A percentile compares a stretch with the other conserved stretches of the same genome.
Evolutionary conservation across 2,329 filamentous ascomycete species (phyloP).

Genomic region (Penicillium polonicum): DNA sequence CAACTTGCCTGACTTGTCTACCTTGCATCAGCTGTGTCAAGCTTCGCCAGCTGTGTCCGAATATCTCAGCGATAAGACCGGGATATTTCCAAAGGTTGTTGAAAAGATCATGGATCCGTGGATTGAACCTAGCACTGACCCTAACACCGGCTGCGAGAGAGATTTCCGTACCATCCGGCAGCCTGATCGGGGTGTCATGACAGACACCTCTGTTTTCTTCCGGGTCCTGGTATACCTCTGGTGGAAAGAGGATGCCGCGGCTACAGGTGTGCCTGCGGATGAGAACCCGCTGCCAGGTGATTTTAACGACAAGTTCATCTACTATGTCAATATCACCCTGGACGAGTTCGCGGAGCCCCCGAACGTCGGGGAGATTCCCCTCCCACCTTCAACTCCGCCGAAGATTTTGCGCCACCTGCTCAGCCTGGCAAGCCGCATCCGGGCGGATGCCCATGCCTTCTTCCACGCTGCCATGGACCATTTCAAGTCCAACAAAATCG

Average conservation of each 20-base stretch:
- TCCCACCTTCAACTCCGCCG: neutral
- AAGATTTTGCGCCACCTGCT: neutral
- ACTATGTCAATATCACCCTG: fast-evolving
- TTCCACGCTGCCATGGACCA: neutral
- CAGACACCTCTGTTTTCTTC: neutral
- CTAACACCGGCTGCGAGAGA: no score
- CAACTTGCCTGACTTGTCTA: neutral
- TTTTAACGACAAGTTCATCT: neutral
- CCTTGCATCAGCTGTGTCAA: neutral
- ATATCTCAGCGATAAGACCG: neutral
- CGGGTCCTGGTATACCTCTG: neutral
- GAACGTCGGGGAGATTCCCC: neutral
- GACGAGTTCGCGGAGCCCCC: neutral
- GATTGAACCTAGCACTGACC: no score
- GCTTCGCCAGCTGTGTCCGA: neutral
- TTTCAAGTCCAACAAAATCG: neutral
- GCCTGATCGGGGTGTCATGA: neutral
- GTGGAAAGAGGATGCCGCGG: neutral
- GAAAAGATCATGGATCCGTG: neutral
- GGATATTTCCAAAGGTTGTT: neutral
- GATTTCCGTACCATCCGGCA: no score
- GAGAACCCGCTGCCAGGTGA: neutral
- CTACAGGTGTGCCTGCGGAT: no score
- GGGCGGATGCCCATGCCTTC: neutral
- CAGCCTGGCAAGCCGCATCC: neutral